Evolutionary conservation across 345 rosid genomes (phyloP).

Genomic region (Acer negundo): DNA sequence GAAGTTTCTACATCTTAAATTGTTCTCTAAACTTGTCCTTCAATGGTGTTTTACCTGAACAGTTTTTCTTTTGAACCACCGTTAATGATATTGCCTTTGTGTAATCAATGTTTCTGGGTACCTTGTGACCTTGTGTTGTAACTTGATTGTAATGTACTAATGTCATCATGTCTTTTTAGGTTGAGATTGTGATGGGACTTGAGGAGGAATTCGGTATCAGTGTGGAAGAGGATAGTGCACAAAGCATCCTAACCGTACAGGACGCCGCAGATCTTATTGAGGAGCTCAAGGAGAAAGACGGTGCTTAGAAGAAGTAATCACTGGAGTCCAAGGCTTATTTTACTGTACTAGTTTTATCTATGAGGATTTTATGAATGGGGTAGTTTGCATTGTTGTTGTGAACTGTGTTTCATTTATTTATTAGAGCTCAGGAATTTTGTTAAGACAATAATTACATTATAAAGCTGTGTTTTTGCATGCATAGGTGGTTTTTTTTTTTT

Average conservation of each 20-base stretch:
- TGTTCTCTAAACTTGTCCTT: neutral
- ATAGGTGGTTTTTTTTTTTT: neutral
- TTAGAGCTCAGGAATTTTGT: neutral
- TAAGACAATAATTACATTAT: neutral
- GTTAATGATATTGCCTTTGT: neutral
- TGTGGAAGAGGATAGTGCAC: conserved; percentile 71
- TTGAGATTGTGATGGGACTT: conserved; percentile 77
- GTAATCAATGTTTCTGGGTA: neutral
- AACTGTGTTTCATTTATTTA: neutral
- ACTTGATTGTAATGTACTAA: neutral
- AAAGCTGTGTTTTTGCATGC: neutral
- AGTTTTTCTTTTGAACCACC: neutral
- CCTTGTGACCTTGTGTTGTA: neutral
- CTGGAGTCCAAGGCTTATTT: neutral
- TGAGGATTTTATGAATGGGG: neutral
- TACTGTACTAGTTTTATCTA: neutral
- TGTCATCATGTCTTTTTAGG: conserved; percentile 30
- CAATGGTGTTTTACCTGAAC: neutral
- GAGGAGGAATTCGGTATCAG: conserved; percentile 75
- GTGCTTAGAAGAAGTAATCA: neutral
- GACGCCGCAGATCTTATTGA: conserved; percentile 80
- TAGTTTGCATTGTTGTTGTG: neutral
- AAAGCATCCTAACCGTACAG: conserved; percentile 55
- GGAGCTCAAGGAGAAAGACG: conserved; percentile 37
- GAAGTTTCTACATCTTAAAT: neutral